Percentiles rank a stretch among this genome's conserved stretches.
Conservation (phyloP, 75 land plant species). For the Pinus tabuliformis region DNA sequence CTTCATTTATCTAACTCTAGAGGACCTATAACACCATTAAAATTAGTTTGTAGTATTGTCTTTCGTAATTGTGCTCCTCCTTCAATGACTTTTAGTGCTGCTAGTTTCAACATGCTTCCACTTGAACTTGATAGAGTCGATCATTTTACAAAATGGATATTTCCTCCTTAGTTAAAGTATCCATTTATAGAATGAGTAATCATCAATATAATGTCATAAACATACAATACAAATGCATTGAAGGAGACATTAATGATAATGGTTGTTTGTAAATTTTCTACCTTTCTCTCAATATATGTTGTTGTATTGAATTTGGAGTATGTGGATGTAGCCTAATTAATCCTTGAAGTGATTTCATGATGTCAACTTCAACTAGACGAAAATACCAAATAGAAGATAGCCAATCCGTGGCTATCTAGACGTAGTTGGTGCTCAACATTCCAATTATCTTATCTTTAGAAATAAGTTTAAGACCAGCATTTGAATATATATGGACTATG, state of each 20-base stretch:
- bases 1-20: constrained; percentile 7
- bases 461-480: constrained; percentile 26
- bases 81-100: constrained; percentile 14
- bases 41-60: constrained; percentile 10
- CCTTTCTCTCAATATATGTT: constrained; percentile 27
- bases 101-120: constrained; percentile 17
- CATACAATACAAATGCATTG: constrained; percentile 69
- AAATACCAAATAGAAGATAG: constrained; percentile 13
- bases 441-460: constrained; percentile 30
- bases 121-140: neutral
- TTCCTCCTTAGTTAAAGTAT: neutral
- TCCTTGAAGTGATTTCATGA: constrained; percentile 59
- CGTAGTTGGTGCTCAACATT: constrained; percentile 50
- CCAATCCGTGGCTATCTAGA: constrained; percentile 56
- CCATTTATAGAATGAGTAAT: constrained; percentile 29
- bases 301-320: constrained; percentile 48
- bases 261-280: constrained; percentile 34
- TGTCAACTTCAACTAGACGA: constrained; percentile 20
- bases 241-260: constrained; percentile 15
- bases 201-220: constrained; percentile 80
- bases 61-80: constrained; percentile 8
- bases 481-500: constrained; percentile 48
- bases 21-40: constrained; percentile 10
- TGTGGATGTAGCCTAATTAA: constrained; percentile 65
- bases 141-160: constrained; percentile 5